Evolutionary conservation across 495 filamentous ascomycete genomes (phyloP).

Genomic region (Xylaria telfairii): DNA sequence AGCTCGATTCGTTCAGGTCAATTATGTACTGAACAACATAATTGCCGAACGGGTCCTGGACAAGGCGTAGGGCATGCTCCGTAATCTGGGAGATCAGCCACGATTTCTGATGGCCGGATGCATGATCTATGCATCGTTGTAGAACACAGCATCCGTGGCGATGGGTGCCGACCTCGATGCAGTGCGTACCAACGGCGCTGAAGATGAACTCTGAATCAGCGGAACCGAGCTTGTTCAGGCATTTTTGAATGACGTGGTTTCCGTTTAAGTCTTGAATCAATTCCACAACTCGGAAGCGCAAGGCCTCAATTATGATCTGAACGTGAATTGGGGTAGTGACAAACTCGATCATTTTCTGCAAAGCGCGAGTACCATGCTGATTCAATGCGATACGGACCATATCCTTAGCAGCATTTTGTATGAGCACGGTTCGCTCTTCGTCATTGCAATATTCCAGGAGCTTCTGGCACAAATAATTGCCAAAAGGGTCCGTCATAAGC

Average conservation of each 20-base stretch:
- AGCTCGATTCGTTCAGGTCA: slow-evolving; percentile 80
- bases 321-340: slow-evolving; percentile 81
- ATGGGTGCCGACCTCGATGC: slow-evolving; percentile 91
- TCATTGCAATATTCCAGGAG: slow-evolving; percentile 90
- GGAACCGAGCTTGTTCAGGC: slow-evolving; percentile 85
- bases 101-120: slow-evolving; percentile 84
- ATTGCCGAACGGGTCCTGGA: slow-evolving; percentile 97
- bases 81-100: slow-evolving; percentile 88
- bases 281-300: slow-evolving; percentile 80
- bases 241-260: slow-evolving; percentile 99
- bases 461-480: slow-evolving; percentile 98
- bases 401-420: slow-evolving; percentile 82
- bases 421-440: slow-evolving; percentile 89
- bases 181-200: slow-evolving; percentile 83
- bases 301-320: slow-evolving; percentile 78
- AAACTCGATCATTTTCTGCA: slow-evolving; percentile 99
- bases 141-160: slow-evolving; percentile 98
- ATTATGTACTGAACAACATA: slow-evolving; percentile 99
- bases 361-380: slow-evolving; percentile 91
- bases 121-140: slow-evolving; percentile 97
- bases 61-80: slow-evolving; percentile 75
- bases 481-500: slow-evolving; percentile 98
- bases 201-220: slow-evolving; percentile 95
- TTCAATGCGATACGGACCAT: slow-evolving; percentile 93
- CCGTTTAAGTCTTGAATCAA: slow-evolving; percentile 97